These are phyloP conservation scores for Herpetospermum pedunculosum DNA, from an alignment of 306 rosid genomes.

Conservation along the genomic window DNA sequence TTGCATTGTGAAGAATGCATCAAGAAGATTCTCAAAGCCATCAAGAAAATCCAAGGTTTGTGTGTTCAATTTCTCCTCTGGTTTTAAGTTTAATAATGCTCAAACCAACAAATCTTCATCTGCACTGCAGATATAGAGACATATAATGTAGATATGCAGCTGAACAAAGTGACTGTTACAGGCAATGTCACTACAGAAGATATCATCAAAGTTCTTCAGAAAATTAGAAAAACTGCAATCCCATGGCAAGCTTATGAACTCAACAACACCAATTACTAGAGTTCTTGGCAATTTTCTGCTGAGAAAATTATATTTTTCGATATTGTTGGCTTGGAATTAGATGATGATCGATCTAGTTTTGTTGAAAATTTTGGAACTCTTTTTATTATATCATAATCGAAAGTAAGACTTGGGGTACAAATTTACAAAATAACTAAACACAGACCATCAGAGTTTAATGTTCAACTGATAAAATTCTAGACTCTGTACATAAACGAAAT, in stretches of 20 bases:
- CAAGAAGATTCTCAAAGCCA: constrained; percentile 74
- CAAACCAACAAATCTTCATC: too few relatives aligned
- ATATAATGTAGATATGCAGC: constrained; percentile 51
- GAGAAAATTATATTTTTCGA: neutral
- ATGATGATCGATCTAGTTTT: neutral
- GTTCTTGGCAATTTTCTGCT: neutral
- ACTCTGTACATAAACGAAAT: neutral
- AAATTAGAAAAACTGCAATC: constrained; percentile 48
- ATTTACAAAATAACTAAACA: constrained; percentile 1
- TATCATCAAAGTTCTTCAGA: constrained; percentile 54
- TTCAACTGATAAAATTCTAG: neutral
- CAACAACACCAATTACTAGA: neutral
- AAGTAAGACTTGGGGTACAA: neutral
- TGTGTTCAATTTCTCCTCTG: neutral
- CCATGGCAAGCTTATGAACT: constrained; percentile 37
- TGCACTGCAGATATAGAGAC: constrained; percentile 84
- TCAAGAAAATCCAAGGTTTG: constrained; percentile 75
- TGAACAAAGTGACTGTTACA: constrained; percentile 60
- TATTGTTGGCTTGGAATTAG: neutral
- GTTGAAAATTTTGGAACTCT: neutral
- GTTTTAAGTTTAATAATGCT: neutral
- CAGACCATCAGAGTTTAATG: neutral
- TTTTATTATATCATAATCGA: neutral
- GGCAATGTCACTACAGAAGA: constrained; percentile 61
- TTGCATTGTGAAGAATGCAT: constrained; percentile 81